Evolutionary conservation across 2,329 filamentous ascomycete genomes (phyloP), one percentile per base, ranked within the genome.

Genomic region (Exserohilum rostratum): DNA sequence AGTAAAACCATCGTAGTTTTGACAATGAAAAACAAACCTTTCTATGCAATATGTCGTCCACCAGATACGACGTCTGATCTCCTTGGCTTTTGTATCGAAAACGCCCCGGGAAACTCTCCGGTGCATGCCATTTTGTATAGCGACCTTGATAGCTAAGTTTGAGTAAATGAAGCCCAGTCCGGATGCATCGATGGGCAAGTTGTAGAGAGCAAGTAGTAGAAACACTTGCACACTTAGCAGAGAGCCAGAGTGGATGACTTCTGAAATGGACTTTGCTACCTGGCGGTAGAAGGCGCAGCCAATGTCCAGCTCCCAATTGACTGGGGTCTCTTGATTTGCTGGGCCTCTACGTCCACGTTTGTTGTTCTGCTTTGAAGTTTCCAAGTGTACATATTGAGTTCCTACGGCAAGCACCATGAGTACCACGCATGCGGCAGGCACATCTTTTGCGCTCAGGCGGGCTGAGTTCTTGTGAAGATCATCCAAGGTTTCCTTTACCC

Each of bases 41-140:
- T 61, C 58, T 35, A 59, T 52, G 18, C 52, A 52, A 38, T 61
- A 61, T 17, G 29, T 49, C 18, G 58, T 59, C 58, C 58, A 61
- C 58, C 58, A 61, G 11, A 61, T 51, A 10, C 56, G 45, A 27
- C 54, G 50, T 27, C 56, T 53, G n/a, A 55, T 57, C 20, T 61
- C 58, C 15, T 52, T 48, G 11, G 52, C 49, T 12, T 38, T 56
- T 5, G 39, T 2, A 38, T 58, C 49, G 9, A 58, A 40, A 15
- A 38, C 44, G 18, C 34, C 39, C 3, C 51, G 38, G 11, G 49
- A 39, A 13, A 50, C 38, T 49, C 76, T 80, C 44, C 83, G 76
- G 59, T 86, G 83, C 83, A 86, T 84, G 9, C 83, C 83, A 62
- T 85, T 85, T 56, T 85, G 83, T 12, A 85, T 84, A 1, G 83